Percentiles rank a stretch among this genome's conserved stretches.
phyloP scores from a whole-genome alignment of 441 rosid species.

The Populus hybrid region DNA sequence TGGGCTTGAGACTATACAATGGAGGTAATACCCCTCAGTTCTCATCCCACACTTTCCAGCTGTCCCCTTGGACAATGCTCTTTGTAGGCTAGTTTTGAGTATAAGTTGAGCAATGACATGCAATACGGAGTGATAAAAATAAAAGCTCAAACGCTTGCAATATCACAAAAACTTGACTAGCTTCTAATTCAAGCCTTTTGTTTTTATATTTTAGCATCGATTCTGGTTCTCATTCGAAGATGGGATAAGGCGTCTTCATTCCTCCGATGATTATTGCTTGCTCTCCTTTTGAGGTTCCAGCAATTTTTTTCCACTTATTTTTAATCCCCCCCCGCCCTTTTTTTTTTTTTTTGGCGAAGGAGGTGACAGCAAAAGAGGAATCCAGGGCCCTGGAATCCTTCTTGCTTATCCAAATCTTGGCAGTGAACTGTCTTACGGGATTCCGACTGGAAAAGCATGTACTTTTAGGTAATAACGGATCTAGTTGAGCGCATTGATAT shows the following conservation, averaged over 20 bases:
- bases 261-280: neutral
- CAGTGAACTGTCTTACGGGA: neutral
- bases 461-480: neutral
- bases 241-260: neutral
- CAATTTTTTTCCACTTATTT: neutral
- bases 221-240: neutral
- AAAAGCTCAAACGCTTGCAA: too few relatives aligned
- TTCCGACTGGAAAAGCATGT: neutral
- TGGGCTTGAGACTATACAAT: neutral
- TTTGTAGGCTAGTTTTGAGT: neutral
- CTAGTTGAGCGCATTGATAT: neutral
- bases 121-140: neutral
- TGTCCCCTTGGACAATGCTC: neutral
- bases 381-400: conserved; percentile 9
- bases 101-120: neutral
- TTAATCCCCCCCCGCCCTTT: neutral
- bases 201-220: neutral
- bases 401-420: conserved; percentile 6
- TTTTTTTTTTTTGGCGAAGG: conserved; percentile 2
- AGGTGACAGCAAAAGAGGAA: conserved; percentile 12
- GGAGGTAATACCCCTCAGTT: neutral
- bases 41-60: neutral
- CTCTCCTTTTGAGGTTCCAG: conserved; percentile 5
- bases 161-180: neutral
- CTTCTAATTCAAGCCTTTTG: neutral